Base-by-base conservation (phyloP, 371 early-diverging fungal genomes). In the Actinomortierella ambigua region DNA sequence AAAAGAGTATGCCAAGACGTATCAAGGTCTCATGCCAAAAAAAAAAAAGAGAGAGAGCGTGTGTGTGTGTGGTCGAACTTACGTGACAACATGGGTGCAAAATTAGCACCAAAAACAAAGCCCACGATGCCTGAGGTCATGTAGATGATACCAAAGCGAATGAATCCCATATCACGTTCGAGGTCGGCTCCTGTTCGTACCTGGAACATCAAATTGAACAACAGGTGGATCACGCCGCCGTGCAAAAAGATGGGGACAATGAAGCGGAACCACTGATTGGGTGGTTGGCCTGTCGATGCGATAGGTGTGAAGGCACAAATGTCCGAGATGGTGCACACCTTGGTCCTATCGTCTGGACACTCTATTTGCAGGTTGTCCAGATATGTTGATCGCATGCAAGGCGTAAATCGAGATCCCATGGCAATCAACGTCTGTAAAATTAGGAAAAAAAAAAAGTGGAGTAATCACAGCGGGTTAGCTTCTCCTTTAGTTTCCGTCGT, bases 181-280 rank as follows among this genome's bases (percentile, higher is more conserved):
- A 96, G 69, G 59, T 90, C 85, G 0, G 82, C 85, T 11, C 92
- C 93, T 13, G 88, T 71, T 34, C 85, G 69, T 52, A 92, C 56
- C 61, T 94, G 95, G 48, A 89, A 85, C 23, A 83, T 39, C 77
- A 93, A 67, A 68, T 96, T 96, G 59, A 94, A 78, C 1, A 89
- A 23, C 46, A 90, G 78, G 75, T 96, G 97, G 4, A 94, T 55
- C 5, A 93, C 63, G 29, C 95, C 95, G 26, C 87, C 94, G 77
- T 96, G 97, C 67, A 96, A 77, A 62, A 93, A 91, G 34, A 94
- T 89, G n/a, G 97, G 90, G 6, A 83, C 61, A 42, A 95, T 76
- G 55, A 95, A 90, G n/a, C 95, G 82, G 70, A 81, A 94, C 82
- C 89, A 88, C 62, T 94, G 95, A 67, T 92, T 67, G 1, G 89